Percentiles rank a stretch among this genome's conserved stretches.
Conservation (phyloP, 305 asterid species). For the Solanum hybrid region DNA sequence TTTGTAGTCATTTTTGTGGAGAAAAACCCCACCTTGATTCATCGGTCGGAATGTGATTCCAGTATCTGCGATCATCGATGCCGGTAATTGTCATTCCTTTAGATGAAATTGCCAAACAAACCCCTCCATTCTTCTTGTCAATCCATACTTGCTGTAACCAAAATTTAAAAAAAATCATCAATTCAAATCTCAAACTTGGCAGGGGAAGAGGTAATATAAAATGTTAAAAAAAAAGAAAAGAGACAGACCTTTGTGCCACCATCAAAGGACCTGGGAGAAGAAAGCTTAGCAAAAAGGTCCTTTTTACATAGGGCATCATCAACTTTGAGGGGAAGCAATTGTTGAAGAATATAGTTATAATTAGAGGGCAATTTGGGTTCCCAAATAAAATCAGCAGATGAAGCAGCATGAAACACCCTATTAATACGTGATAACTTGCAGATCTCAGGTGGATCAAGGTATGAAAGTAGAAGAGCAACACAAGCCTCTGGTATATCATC, state of each 20-base stretch:
- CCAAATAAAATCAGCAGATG: slow-evolving; percentile 77
- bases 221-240: neutral
- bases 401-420: slow-evolving; percentile 52
- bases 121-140: slow-evolving; percentile 66
- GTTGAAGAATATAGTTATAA: slow-evolving; percentile 26
- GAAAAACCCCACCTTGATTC: slow-evolving; percentile 50
- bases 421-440: slow-evolving; percentile 52
- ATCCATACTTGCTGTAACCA: slow-evolving; percentile 61
- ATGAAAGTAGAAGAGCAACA: slow-evolving; percentile 42
- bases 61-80: slow-evolving; percentile 79
- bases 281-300: slow-evolving; percentile 48
- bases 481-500: slow-evolving; percentile 72
- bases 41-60: slow-evolving; percentile 57
- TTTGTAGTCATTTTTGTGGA: neutral
- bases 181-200: neutral
- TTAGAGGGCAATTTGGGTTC: slow-evolving; percentile 49
- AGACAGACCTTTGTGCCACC: slow-evolving; percentile 59
- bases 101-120: slow-evolving; percentile 62
- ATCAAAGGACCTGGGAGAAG: slow-evolving; percentile 42
- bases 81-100: slow-evolving; percentile 65
- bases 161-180: neutral
- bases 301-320: slow-evolving; percentile 22
- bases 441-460: slow-evolving; percentile 68
- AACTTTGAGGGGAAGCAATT: slow-evolving; percentile 13
- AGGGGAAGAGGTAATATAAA: neutral